phyloP scores from a whole-genome alignment of 2,329 filamentous ascomycete genomes.

The Rhinocladiella similis region DNA sequence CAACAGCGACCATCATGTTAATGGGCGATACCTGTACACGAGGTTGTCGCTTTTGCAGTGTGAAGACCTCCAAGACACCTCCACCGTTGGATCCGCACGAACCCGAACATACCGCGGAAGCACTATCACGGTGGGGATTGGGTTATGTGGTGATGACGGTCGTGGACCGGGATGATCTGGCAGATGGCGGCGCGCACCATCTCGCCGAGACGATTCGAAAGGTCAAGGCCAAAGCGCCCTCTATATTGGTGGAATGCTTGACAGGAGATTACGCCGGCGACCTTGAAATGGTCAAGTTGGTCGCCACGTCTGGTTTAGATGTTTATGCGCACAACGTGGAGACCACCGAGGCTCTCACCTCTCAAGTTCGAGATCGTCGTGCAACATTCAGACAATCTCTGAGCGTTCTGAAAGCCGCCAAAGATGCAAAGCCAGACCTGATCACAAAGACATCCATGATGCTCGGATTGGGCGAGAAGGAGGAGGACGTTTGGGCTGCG shows the following conservation, averaged over 20 bases:
- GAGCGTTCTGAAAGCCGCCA: conserved; percentile 75
- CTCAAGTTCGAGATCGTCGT: conserved; percentile 83
- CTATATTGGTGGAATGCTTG: conserved; percentile 47
- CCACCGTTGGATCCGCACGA: conserved; percentile 91
- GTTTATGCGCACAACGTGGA: conserved; percentile 98
- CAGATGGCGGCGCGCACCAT: conserved; percentile 83
- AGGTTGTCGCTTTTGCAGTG: conserved; percentile 94
- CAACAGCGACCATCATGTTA: conserved; percentile 97
- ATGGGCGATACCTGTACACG: conserved; percentile 99
- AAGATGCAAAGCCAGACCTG: conserved; percentile 71
- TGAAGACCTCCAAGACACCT: conserved; percentile 78
- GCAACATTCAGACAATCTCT: conserved; percentile 88
- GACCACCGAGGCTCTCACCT: conserved; percentile 87
- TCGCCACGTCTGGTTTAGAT: conserved; percentile 85
- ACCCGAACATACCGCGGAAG: conserved; percentile 94
- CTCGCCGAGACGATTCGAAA: conserved; percentile 92
- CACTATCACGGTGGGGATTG: conserved; percentile 85
- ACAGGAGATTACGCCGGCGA: conserved; percentile 85
- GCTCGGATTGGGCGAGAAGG: conserved; percentile 90
- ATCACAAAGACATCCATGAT: conserved; percentile 99
- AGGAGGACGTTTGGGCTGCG: conserved; percentile 78
- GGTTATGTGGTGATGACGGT: conserved; percentile 94
- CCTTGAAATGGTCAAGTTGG: conserved; percentile 78
- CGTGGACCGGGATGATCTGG: conserved; percentile 90
- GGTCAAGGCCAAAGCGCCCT: conserved; percentile 74